Base-by-base conservation (phyloP, 345 rosid genomes). In the Euphorbia pulcherrima region DNA sequence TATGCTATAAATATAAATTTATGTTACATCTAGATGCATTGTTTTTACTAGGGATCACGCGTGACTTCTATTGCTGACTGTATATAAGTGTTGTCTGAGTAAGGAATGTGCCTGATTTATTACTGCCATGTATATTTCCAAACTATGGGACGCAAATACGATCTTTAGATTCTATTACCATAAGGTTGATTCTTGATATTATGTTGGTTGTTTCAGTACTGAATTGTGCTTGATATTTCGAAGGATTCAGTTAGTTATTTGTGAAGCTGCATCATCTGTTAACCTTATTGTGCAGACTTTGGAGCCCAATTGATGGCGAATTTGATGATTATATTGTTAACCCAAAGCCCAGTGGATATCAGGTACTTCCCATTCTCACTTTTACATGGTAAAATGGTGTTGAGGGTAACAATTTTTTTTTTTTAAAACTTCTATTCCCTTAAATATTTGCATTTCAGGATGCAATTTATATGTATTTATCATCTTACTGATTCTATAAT, bases 251-350 rank as follows among this genome's bases (percentile, higher is more conserved):
- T 59, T 30, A n/a, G 1, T 59, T 59, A 18, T 30, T 30, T 40
- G 33, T 57, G 10, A 53, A 21, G 61, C 61, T 29, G 40, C 1
- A 10, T 59, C n/a, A 39, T 39, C 12, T 29, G n/a, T 5, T 41
- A 67, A 26, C 62, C 69, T 76, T 66, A 63, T 41, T 59, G 14
- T 57, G 70, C 87, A 88, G 93, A 80, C 81, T 88, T 29, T 88
- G 93, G 93, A 75, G 84, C 65, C 93, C 93, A 17, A 81, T 88
- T 64, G 90, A 86, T 75, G 93, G 93, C 53, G 90, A 88, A 78
- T 81, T 86, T 79, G 93, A 88, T 77, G 93, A 88, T 75, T 88
- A 88, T 73, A 84, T 88, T 75, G 84, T 88, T 62, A 88, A 88
- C 67, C 93, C 93, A 54, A 88, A 88, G 74, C 81, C 88, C 55